Percentiles rank a stretch among this genome's conserved stretches.
Evolutionary conservation across 2,329 filamentous ascomycete species (phyloP).

Genomic region (Penicillium sp.): DNA sequence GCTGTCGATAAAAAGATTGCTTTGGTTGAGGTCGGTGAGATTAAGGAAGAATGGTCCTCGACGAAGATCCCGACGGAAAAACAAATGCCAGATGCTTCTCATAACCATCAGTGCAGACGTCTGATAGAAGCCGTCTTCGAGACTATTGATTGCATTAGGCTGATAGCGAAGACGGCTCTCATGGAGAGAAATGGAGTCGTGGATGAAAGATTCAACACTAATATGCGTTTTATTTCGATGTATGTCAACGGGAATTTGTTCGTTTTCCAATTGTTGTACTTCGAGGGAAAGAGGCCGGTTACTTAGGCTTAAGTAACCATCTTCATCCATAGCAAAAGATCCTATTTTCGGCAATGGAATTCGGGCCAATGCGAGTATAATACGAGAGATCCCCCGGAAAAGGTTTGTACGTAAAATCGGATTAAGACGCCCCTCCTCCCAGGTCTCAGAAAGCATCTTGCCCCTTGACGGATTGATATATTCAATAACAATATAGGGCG

Average conservation of each 20-base stretch:
- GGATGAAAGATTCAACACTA: slow-evolving; percentile 7
- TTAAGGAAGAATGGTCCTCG: slow-evolving; percentile 34
- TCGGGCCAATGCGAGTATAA: background rate
- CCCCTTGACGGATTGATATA: slow-evolving; percentile 10
- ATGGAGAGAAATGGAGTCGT: slow-evolving; percentile 3
- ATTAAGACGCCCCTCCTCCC: slow-evolving; percentile 8
- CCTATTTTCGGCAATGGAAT: slow-evolving; percentile 6
- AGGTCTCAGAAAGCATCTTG: slow-evolving; percentile 16
- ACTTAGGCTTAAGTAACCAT: slow-evolving; percentile 16
- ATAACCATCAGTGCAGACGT: slow-evolving; percentile 24
- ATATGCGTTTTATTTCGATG: background rate
- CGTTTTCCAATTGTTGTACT: slow-evolving; percentile 2
- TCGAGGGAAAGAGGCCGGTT: slow-evolving; percentile 13
- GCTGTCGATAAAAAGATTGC: slow-evolving; percentile 29
- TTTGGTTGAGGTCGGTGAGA: slow-evolving; percentile 41
- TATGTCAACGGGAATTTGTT: slow-evolving; percentile 5
- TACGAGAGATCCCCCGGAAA: slow-evolving; percentile 6
- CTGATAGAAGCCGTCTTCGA: slow-evolving; percentile 12
- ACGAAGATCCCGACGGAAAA: slow-evolving; percentile 28
- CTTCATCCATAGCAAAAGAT: slow-evolving; percentile 4
- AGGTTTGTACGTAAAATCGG: slow-evolving; percentile 1
- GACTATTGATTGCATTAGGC: slow-evolving; percentile 22
- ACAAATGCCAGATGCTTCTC: slow-evolving; percentile 26
- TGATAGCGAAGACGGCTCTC: slow-evolving; percentile 17
- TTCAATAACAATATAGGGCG: slow-evolving; percentile 16